Conservation (phyloP, 1,284 basidiomycete species). For the Sanghuangporus sanghuang region DNA sequence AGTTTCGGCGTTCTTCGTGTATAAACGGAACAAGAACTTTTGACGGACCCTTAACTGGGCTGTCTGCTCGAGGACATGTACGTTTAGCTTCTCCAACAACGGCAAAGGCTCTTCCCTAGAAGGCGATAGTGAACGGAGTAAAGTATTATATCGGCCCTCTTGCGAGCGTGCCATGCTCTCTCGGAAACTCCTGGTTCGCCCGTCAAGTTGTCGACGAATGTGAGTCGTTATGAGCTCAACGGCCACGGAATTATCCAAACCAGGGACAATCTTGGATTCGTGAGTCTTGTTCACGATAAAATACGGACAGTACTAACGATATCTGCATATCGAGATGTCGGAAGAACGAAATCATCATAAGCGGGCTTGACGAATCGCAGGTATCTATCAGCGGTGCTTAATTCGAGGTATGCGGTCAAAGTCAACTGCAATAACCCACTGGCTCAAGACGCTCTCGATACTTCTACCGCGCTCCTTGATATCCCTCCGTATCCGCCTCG, state of each 20-base stretch:
- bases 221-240: conserved; percentile 94
- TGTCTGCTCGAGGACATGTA: conserved; percentile 75
- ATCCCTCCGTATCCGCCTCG: conserved; percentile 85
- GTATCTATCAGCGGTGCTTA: conserved; percentile 46
- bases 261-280: conserved; percentile 77
- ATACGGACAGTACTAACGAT: conserved; percentile 49
- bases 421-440: conserved; percentile 42
- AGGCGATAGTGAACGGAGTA: conserved; percentile 18
- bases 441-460: conserved; percentile 85
- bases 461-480: conserved; percentile 83
- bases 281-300: not conserved
- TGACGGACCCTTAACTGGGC: conserved; percentile 67
- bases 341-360: conserved; percentile 93
- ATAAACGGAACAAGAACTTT: not conserved
- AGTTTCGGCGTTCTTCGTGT: not conserved
- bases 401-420: not conserved
- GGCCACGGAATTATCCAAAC: conserved; percentile 81
- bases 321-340: conserved; percentile 83
- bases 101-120: conserved; percentile 8
- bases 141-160: not conserved
- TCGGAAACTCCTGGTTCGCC: conserved; percentile 72
- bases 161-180: conserved; percentile 53
- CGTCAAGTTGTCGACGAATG: conserved; percentile 78
- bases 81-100: conserved; percentile 40
- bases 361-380: conserved; percentile 90